phyloP scores from a whole-genome alignment of 2,329 filamentous ascomycete species.

The Ceratocystis harringtonii region DNA sequence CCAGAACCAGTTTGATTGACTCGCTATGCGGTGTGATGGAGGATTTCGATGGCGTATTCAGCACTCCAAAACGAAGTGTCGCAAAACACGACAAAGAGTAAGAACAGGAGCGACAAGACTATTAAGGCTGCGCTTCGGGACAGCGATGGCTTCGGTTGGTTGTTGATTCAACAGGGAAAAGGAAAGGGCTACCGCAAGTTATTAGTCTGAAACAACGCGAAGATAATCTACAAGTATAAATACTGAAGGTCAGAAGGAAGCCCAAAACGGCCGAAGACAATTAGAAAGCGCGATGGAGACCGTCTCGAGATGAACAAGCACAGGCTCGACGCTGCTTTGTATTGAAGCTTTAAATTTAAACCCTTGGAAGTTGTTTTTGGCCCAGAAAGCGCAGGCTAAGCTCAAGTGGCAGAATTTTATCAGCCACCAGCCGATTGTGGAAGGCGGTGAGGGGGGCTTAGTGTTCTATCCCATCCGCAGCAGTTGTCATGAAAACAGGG shows the following conservation, averaged over 20 bases:
- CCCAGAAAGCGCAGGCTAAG: neutral
- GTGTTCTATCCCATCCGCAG: neutral
- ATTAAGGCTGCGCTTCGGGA: too few species aligned
- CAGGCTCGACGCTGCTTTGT: neutral
- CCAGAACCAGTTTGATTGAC: too few species aligned
- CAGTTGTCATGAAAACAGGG: neutral
- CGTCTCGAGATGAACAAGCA: neutral
- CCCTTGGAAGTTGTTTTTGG: neutral
- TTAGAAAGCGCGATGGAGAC: neutral
- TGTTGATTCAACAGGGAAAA: too few species aligned
- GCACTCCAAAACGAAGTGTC: neutral
- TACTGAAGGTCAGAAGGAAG: too few species aligned
- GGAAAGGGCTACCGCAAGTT: too few species aligned
- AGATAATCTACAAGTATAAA: too few species aligned
- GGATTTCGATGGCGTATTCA: too few species aligned
- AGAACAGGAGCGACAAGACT: too few species aligned
- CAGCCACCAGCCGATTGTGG: neutral
- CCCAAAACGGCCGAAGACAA: neutral
- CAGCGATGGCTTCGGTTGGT: too few species aligned
- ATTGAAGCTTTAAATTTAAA: neutral
- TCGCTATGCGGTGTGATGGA: too few species aligned
- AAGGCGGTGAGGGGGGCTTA: slow-evolving; percentile 1
- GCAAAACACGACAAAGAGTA: neutral
- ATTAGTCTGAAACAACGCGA: too few species aligned
- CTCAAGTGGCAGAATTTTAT: neutral